Evolutionary conservation across 306 rosid genomes (phyloP).

Genomic region (Erythrophleum fordii): DNA sequence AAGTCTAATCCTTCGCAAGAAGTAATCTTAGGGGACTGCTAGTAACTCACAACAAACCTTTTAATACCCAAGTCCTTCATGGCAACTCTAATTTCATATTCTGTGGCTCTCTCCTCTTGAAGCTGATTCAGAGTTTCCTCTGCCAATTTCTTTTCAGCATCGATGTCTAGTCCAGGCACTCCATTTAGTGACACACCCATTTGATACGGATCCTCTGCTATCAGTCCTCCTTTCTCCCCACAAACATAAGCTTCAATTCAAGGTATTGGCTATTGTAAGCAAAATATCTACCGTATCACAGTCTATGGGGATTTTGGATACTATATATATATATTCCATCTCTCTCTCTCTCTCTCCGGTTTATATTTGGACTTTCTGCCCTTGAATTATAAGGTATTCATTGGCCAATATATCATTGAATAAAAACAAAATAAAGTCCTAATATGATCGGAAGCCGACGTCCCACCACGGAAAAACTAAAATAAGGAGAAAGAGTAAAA

Average conservation of each 20-base stretch:
- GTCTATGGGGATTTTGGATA: too few relatives aligned
- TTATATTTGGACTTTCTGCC: background rate
- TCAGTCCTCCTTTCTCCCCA: constrained; percentile 59
- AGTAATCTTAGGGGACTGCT: too few relatives aligned
- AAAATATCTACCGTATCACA: background rate
- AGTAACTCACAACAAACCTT: constrained; percentile 43
- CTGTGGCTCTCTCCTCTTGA: constrained; percentile 34
- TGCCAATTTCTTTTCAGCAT: constrained; percentile 38
- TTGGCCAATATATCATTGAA: background rate
- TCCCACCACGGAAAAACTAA: background rate
- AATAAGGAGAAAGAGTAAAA: background rate
- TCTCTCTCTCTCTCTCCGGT: background rate
- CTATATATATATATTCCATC: too few relatives aligned
- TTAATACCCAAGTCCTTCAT: constrained; percentile 58
- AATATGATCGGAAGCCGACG: too few relatives aligned
- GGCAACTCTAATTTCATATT: constrained; percentile 36
- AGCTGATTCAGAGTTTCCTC: constrained; percentile 45
- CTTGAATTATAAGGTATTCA: background rate
- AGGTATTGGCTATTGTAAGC: background rate
- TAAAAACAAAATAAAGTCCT: background rate
- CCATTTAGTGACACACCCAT: constrained; percentile 64
- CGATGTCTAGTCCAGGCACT: constrained; percentile 45
- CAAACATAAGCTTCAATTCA: constrained; percentile 57
- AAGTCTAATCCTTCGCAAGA: too few relatives aligned
- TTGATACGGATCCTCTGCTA: constrained; percentile 46